Percentiles rank a stretch among this genome's conserved stretches.
Conservation (phyloP, 768 basidiomycete genomes). For the Mycena maculata region DNA sequence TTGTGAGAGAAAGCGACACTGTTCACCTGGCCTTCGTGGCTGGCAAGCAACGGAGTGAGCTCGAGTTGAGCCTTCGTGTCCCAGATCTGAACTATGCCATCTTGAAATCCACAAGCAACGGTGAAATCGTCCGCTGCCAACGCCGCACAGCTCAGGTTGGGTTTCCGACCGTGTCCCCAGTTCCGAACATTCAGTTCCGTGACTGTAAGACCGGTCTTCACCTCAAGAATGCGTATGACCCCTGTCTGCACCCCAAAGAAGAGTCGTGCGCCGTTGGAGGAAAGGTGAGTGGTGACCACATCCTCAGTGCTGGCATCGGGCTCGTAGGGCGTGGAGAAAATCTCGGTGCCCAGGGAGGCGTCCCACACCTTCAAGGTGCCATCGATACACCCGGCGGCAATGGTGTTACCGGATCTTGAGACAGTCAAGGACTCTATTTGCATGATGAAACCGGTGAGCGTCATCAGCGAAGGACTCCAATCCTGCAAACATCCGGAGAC, state of each 20-base stretch:
- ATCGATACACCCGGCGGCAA: background rate
- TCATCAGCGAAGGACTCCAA: constrained; percentile 18
- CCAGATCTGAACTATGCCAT: constrained; percentile 12
- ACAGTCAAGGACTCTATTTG: background rate
- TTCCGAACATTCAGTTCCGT: background rate
- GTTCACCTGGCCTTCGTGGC: background rate
- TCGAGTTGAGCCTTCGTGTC: background rate
- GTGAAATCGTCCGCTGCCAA: constrained; percentile 9
- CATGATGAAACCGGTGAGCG: background rate
- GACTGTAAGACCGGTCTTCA: background rate
- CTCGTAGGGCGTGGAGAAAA: background rate
- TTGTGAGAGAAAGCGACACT: constrained; percentile 3
- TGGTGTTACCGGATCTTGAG: background rate
- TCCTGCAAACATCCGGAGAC: background rate
- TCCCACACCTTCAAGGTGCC: constrained; percentile 4
- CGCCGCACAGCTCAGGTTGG: background rate
- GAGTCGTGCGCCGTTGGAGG: background rate
- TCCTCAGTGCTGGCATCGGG: background rate
- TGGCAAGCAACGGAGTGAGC: background rate
- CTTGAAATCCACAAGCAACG: constrained; percentile 5
- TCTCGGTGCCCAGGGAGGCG: background rate
- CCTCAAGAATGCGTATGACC: background rate
- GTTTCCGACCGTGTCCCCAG: background rate
- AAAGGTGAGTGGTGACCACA: background rate
- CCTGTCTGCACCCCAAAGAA: background rate